These are phyloP conservation scores for Pichia nakasei DNA, from an alignment of 805 yeast species.

Conservation along the genomic window DNA sequence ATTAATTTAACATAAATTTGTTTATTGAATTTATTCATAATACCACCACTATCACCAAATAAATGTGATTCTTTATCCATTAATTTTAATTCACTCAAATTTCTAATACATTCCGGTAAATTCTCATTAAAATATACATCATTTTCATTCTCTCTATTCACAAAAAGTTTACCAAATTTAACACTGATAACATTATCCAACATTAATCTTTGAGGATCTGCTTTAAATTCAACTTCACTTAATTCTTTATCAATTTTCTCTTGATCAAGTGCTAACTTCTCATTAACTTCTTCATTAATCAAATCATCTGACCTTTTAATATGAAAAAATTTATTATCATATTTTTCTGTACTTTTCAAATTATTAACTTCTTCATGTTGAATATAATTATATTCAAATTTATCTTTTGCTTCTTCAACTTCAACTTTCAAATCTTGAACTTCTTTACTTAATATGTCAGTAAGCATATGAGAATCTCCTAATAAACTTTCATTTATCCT, in stretches of 20 bases:
- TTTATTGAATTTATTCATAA: conserved; percentile 21
- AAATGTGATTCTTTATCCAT: conserved; percentile 17
- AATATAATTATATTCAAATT: conserved; percentile 24
- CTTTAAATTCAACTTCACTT: conserved; percentile 1
- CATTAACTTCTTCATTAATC: not conserved
- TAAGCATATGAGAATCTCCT: conserved; percentile 6
- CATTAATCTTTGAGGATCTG: conserved; percentile 9
- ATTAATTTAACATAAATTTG: conserved; percentile 24
- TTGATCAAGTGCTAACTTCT: not conserved
- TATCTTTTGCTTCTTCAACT: conserved; percentile 18
- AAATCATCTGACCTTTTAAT: not conserved
- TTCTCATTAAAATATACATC: conserved; percentile 20
- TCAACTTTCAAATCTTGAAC: conserved; percentile 14
- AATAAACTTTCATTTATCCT: conserved; percentile 10
- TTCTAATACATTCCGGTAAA: conserved; percentile 19
- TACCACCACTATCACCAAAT: conserved; percentile 26
- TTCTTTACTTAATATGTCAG: conserved; percentile 14
- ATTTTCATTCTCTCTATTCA: conserved; percentile 7
- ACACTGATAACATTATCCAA: conserved; percentile 20
- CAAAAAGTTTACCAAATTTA: conserved; percentile 23
- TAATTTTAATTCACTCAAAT: conserved; percentile 17
- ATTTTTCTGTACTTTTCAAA: not conserved
- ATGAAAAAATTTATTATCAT: conserved; percentile 3
- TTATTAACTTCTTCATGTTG: conserved; percentile 5
- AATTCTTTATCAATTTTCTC: conserved; percentile 7